phyloP scores from a whole-genome alignment of 2,329 filamentous ascomycete species.

The Diaporthe sp. region DNA sequence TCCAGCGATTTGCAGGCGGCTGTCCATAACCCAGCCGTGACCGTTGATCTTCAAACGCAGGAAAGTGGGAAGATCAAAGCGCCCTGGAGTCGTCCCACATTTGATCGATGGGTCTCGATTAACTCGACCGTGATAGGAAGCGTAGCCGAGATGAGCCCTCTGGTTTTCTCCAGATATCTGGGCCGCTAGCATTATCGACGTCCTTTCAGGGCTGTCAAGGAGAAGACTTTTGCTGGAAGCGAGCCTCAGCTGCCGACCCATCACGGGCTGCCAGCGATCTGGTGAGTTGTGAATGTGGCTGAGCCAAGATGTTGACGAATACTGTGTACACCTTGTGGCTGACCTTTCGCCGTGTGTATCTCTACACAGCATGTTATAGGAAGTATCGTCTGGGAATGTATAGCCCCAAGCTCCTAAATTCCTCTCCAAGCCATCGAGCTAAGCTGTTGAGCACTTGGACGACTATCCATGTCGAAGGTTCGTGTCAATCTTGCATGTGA shows the following conservation, averaged over 20 bases:
- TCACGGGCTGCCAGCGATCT: not conserved
- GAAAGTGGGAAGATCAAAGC: slow-evolving; percentile 12
- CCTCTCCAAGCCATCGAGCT: not conserved
- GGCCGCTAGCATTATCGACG: not conserved
- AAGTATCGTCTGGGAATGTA: not conserved
- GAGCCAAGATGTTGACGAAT: not conserved
- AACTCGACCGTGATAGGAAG: not conserved
- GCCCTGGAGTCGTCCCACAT: slow-evolving; percentile 19
- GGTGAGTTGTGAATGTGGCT: not conserved
- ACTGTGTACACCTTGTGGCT: not conserved
- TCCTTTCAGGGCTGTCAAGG: slow-evolving; percentile 1
- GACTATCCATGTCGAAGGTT: not conserved
- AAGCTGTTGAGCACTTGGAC: no score
- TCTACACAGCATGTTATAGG: not conserved
- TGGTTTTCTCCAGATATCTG: not conserved
- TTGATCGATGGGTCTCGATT: slow-evolving; percentile 24
- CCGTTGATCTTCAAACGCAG: slow-evolving; percentile 16
- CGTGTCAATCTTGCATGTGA: slow-evolving; percentile 16
- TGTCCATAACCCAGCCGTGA: not conserved
- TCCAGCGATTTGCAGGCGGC: slow-evolving; percentile 7
- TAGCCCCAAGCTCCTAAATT: no score
- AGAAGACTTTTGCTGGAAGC: slow-evolving; percentile 8
- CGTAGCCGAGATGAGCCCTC: slow-evolving; percentile 8
- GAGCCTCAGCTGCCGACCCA: slow-evolving; percentile 7
- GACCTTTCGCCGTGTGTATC: no score